Evolutionary conservation across 108 stramenopile species (phyloP).

Genomic region (Phaeodactylum tricornutum): DNA sequence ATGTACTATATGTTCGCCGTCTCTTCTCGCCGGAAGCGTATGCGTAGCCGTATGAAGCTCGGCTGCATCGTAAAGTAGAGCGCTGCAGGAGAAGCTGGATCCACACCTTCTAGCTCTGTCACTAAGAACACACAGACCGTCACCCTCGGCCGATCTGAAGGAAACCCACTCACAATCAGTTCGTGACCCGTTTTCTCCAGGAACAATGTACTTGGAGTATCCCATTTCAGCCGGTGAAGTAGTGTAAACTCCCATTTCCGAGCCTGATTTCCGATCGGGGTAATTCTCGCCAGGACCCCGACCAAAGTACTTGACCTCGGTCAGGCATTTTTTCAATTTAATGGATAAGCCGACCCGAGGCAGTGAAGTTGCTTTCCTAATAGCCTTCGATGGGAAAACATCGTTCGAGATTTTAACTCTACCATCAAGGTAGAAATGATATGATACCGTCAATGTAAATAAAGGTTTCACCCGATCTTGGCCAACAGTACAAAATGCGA

Average conservation of each 20-base stretch:
- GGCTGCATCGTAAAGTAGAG: constrained; percentile 17
- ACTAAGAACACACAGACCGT: constrained; percentile 12
- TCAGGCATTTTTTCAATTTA: constrained; percentile 21
- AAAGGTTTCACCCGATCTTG: too few species aligned
- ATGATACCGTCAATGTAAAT: constrained; percentile 5
- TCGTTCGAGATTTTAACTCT: constrained; percentile 8
- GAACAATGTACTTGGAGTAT: constrained; percentile 38
- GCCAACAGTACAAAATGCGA: background rate
- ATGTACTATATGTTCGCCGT: constrained; percentile 22
- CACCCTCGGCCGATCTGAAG: constrained; percentile 10
- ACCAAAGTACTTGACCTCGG: constrained; percentile 41
- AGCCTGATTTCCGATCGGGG: constrained; percentile 39
- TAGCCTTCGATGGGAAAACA: constrained; percentile 7
- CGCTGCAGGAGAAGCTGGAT: constrained; percentile 24
- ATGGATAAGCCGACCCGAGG: constrained; percentile 57
- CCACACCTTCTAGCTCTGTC: too few species aligned
- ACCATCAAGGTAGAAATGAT: constrained; percentile 18
- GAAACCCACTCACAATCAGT: constrained; percentile 35
- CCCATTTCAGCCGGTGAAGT: constrained; percentile 19
- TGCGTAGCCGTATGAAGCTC: constrained; percentile 37
- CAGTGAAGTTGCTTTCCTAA: constrained; percentile 24
- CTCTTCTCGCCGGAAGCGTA: constrained; percentile 22
- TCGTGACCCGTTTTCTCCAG: constrained; percentile 37
- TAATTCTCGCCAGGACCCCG: constrained; percentile 70
- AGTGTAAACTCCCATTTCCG: constrained; percentile 28